phyloP scores from a whole-genome alignment of 2,329 filamentous ascomycete species.

The Fusarium sp. region DNA sequence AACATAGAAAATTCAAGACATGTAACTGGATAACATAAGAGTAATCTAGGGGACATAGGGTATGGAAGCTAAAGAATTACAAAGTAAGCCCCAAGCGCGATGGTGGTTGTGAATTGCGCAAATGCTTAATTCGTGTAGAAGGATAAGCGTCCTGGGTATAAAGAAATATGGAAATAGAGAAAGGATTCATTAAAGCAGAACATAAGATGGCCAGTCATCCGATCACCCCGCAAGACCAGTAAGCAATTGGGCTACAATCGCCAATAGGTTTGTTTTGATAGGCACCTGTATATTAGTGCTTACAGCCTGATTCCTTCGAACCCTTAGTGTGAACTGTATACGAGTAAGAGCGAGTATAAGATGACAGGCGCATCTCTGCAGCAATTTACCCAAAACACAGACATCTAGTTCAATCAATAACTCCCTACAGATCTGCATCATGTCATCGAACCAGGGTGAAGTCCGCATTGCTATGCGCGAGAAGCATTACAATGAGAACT shows the following conservation, averaged over 20 bases:
- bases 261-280: neutral
- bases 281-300: neutral
- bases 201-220: too few relatives aligned
- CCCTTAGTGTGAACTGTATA: neutral
- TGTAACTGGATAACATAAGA: too few relatives aligned
- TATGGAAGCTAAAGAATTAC: too few relatives aligned
- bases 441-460: neutral
- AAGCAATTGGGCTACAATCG: neutral
- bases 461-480: slow-evolving; percentile 23
- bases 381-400: neutral
- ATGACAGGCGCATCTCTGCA: neutral
- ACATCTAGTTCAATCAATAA: neutral
- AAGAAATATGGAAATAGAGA: too few relatives aligned
- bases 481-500: slow-evolving; percentile 21
- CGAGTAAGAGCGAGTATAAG: neutral
- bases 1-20: too few relatives aligned
- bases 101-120: too few relatives aligned
- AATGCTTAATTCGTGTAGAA: too few relatives aligned
- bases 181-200: too few relatives aligned
- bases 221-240: too few relatives aligned
- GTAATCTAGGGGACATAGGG: too few relatives aligned
- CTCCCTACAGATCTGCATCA: neutral
- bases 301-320: neutral
- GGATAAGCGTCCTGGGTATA: too few relatives aligned
- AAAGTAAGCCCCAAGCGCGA: too few relatives aligned